Evolutionary conservation across 2,329 filamentous ascomycete genomes (phyloP), one percentile per base, ranked within the genome.

Genomic region (Fusarium pseudoanthophilum): DNA sequence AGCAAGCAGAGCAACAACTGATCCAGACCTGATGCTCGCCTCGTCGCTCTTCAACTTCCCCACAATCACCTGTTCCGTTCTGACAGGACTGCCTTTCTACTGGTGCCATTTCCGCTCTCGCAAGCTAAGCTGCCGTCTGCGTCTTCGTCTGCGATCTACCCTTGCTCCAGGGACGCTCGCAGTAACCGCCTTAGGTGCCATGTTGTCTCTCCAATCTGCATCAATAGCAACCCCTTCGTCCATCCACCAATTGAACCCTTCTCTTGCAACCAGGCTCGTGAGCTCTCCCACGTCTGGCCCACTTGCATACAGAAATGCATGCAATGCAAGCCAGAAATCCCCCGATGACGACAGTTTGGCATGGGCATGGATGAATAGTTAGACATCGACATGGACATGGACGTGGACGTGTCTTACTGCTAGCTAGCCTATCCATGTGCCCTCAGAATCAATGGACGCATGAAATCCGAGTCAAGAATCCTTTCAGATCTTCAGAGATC

Each of bases 311-410:
- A 72, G 60, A 74, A 64, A 62, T 51, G 63, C 64, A 74, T 74
- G 67, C 67, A 72, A 69, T 60, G 64, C 68, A 69, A 37, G 69
- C 71, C 53, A 69, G 55, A 68, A 65, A 72, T 67, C 53, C 45
- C 58, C 67, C 72, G 61, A 78, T 75, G 73, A 77, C 74, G 73
- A 71, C 72, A 75, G 51, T 55, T 71, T 63, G 56, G 72, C 64
- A 56, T 67, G 45, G 64, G 45, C 64, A 60, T 67, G 58, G 53
- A 51, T 48, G 28, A 30, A 48, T 34, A 34, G 26, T 26, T 26
- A 26, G 26, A 26, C 26, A 26, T 26, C 26, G 28, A 67, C 64
- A 56, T 67, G 1, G 43, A 46, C 60, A 57, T 52, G 14, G 46
- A 24, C 30, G 36, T 26, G 52, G 56, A 67, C 60, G 46, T 64